Conservation (phyloP, 2,329 filamentous ascomycete genomes). For the Zasmidium cellare region DNA sequence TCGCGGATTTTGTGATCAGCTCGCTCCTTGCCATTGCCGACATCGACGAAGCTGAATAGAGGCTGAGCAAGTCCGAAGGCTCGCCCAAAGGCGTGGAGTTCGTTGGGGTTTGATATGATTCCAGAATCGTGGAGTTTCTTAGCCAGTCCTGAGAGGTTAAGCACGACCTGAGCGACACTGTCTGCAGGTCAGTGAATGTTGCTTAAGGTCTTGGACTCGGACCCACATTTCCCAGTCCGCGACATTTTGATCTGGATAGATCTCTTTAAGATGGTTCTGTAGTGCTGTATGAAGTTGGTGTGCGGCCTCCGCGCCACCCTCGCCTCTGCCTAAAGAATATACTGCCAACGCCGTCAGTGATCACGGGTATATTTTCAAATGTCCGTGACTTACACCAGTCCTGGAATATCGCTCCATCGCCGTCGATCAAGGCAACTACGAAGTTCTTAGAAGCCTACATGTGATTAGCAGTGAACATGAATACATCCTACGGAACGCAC, state of each 20-base stretch:
- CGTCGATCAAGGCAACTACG: constrained; percentile 49
- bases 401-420: constrained; percentile 50
- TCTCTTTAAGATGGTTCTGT: constrained; percentile 41
- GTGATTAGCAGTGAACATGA: not conserved
- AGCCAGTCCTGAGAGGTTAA: constrained; percentile 49
- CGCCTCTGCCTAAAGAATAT: constrained; percentile 39
- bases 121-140: constrained; percentile 43
- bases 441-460: constrained; percentile 41
- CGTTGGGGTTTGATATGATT: constrained; percentile 40
- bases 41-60: constrained; percentile 50
- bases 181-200: not conserved
- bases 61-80: constrained; percentile 46
- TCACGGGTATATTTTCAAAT: not conserved
- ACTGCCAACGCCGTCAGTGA: constrained; percentile 8
- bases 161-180: constrained; percentile 46
- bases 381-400: constrained; percentile 26
- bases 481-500: constrained; percentile 13
- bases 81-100: constrained; percentile 45
- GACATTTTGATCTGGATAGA: constrained; percentile 40
- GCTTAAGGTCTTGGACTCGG: not conserved
- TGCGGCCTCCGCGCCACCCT: constrained; percentile 50
- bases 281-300: constrained; percentile 44
- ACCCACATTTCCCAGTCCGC: constrained; percentile 42
- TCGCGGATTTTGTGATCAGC: constrained; percentile 50
- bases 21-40: constrained; percentile 47